Conservation (phyloP, 1,284 basidiomycete species). For the Naganishia cerealis region DNA sequence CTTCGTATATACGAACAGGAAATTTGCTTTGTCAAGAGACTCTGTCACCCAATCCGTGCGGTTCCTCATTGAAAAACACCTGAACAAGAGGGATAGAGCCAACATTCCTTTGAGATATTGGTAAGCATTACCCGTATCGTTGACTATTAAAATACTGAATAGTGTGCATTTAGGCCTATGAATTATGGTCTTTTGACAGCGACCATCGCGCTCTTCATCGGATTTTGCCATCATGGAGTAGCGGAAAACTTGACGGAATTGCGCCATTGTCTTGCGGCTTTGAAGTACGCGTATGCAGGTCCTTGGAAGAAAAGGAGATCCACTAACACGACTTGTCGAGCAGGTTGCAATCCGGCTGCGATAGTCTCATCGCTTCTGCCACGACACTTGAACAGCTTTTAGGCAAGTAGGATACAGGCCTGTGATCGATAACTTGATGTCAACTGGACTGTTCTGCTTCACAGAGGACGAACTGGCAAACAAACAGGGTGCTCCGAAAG, state of each 20-base stretch:
- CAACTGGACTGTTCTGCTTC: background rate
- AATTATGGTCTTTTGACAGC: conserved; percentile 20
- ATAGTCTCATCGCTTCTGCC: conserved; percentile 15
- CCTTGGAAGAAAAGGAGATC: background rate
- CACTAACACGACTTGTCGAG: no score
- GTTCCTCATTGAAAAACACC: conserved; percentile 17
- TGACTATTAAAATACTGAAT: background rate
- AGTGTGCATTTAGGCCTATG: background rate
- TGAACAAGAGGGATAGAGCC: conserved; percentile 6
- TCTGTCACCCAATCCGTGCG: conserved; percentile 5
- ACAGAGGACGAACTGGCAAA: conserved; percentile 14
- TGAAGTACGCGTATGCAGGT: background rate
- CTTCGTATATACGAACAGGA: background rate
- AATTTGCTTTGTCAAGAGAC: conserved; percentile 18
- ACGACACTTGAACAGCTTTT: conserved; percentile 9
- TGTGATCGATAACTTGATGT: background rate
- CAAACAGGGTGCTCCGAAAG: background rate
- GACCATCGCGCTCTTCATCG: conserved; percentile 23
- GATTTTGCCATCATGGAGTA: conserved; percentile 1
- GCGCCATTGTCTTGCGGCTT: conserved; percentile 5
- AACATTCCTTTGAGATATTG: conserved; percentile 18
- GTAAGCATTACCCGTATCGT: background rate
- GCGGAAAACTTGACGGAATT: conserved; percentile 9
- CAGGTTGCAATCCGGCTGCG: conserved; percentile 11
- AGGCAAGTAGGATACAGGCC: background rate